Evolutionary conservation across 345 rosid species (phyloP).

Genomic region (Cochlearia excelsa): DNA sequence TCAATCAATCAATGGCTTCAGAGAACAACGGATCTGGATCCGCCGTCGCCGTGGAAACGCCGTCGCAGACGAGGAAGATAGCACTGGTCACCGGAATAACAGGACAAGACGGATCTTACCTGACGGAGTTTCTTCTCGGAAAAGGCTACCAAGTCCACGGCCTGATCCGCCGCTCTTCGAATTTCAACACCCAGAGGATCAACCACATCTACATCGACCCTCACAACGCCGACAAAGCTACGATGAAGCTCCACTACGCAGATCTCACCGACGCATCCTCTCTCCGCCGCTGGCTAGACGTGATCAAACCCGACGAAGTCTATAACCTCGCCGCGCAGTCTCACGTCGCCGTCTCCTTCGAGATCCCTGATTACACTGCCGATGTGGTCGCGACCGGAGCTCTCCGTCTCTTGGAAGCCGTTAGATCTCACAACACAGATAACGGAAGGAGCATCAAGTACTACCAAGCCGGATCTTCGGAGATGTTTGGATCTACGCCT

Average conservation of each 20-base stretch:
- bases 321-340: conserved; percentile 83
- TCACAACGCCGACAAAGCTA: conserved; percentile 68
- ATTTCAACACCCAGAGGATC: conserved; percentile 82
- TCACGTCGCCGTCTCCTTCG: conserved; percentile 79
- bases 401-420: conserved; percentile 80
- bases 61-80: conserved; percentile 35
- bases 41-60: conserved; percentile 22
- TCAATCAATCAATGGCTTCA: conserved; percentile 35
- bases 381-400: conserved; percentile 84
- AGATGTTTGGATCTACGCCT: conserved; percentile 89
- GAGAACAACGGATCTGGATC: conserved; percentile 33
- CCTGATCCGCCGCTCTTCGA: conserved; percentile 79
- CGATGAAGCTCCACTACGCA: conserved; percentile 72
- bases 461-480: conserved; percentile 90
- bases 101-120: conserved; percentile 82
- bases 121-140: conserved; percentile 66
- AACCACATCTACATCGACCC: conserved; percentile 89
- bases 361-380: conserved; percentile 81
- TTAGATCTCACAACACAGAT: conserved; percentile 70
- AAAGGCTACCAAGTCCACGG: conserved; percentile 79
- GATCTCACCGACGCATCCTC: conserved; percentile 77
- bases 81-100: conserved; percentile 78
- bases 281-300: conserved; percentile 81
- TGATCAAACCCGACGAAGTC: conserved; percentile 69
- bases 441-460: conserved; percentile 62